Conservation (phyloP, 1,284 basidiomycete species). For the Ustilago trichophora region DNA sequence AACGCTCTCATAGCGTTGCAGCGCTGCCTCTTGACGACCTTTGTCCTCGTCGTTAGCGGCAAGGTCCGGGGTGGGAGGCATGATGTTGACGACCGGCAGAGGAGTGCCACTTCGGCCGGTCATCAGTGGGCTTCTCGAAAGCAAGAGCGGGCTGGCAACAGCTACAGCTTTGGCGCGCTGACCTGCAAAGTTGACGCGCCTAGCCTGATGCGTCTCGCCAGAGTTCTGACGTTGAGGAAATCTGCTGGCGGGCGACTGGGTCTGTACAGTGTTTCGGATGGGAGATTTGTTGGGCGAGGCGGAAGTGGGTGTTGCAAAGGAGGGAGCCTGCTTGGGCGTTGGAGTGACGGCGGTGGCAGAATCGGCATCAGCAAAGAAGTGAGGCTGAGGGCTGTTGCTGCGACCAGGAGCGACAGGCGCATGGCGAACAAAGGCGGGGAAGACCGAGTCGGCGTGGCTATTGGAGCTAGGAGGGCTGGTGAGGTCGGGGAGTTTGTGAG, state of each 20-base stretch:
- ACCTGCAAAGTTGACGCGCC: slow-evolving; percentile 44
- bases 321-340: slow-evolving; percentile 7
- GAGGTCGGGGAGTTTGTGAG: slow-evolving; percentile 17
- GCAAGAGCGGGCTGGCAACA: slow-evolving; percentile 47
- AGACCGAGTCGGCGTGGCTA: slow-evolving; percentile 41
- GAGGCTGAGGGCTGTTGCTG: slow-evolving; percentile 29
- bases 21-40: slow-evolving; percentile 12
- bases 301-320: slow-evolving; percentile 9
- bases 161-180: slow-evolving; percentile 44
- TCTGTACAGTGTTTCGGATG: background rate
- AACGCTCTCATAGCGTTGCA: slow-evolving; percentile 9
- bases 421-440: slow-evolving; percentile 45
- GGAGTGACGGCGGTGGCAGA: slow-evolving; percentile 15
- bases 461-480: slow-evolving; percentile 39
- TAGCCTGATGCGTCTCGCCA: slow-evolving; percentile 41
- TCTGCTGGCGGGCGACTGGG: slow-evolving; percentile 11
- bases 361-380: slow-evolving; percentile 21
- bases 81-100: slow-evolving; percentile 55
- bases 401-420: slow-evolving; percentile 19
- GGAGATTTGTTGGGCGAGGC: slow-evolving; percentile 6
- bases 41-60: slow-evolving; percentile 19
- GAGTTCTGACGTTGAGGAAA: slow-evolving; percentile 22
- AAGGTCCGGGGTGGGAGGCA: slow-evolving; percentile 61
- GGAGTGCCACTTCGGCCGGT: slow-evolving; percentile 17
- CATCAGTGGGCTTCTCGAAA: slow-evolving; percentile 35